Evolutionary conservation across 441 rosid species (phyloP).

Genomic region (Populus hybrid): DNA sequence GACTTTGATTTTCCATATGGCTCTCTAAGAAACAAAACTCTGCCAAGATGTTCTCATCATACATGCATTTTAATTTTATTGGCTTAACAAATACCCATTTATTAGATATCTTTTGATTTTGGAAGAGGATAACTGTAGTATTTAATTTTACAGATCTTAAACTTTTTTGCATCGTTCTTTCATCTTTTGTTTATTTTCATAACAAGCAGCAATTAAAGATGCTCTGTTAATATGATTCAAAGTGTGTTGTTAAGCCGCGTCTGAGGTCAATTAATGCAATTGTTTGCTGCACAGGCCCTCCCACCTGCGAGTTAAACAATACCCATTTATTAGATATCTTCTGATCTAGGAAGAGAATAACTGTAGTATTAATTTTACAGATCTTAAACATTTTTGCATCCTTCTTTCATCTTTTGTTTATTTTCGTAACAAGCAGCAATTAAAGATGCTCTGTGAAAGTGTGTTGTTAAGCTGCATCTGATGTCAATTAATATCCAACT

Average conservation of each 20-base stretch:
- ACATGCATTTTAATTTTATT: neutral
- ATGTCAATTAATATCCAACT: neutral
- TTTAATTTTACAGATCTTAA: neutral
- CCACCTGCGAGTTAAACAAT: neutral
- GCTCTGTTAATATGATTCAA: neutral
- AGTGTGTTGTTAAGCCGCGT: neutral
- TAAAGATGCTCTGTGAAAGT: neutral
- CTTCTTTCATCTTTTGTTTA: neutral
- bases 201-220: neutral
- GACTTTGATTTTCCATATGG: neutral
- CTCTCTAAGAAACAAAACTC: neutral
- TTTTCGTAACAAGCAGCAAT: neutral
- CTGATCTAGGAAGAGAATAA: neutral
- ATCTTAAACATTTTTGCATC: neutral
- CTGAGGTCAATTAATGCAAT: neutral
- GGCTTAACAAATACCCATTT: neutral
- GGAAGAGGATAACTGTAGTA: neutral
- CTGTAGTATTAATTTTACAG: neutral
- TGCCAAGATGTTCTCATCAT: neutral
- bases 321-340: neutral
- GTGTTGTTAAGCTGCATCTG: neutral
- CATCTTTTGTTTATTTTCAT: neutral
- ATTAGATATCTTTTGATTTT: neutral
- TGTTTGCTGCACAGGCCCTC: too few species aligned
- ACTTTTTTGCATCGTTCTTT: neutral